Base-by-base conservation (phyloP, 176 grass and related monocot genomes). In the Chloris gayana region DNA sequence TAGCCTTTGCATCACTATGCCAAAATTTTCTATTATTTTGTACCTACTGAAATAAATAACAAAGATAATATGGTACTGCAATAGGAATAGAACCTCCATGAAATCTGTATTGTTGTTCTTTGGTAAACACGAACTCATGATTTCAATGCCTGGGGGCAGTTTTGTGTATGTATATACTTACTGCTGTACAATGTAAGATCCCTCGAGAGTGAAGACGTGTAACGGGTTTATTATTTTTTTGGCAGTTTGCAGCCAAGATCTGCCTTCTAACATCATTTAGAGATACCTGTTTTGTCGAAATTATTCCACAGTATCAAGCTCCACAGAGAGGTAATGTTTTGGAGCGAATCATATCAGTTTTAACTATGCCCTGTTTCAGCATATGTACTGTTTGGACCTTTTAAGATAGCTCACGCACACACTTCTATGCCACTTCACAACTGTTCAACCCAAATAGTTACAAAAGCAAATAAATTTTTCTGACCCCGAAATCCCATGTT, bases 241-340 rank as follows among this genome's bases (percentile, higher is more conserved):
- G 72, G 44, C 96, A 99, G 96, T 99, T 99, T 93, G 86, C 79
- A 76, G 96, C 93, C 7, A 99, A 95, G 75, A 95, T 99, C 73
- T 93, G 96, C 80, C 93, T 99, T 85, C 82, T 99, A 81, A 99
- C 96, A 73, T 99, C 96, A 80, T 99, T 99, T 61, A 90, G 96
- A 89, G 93, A 99, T 82, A 99, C 93, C 19, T 99, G 93, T 86
- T 99, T 99, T 72, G 79, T 99, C 70, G 92, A 95, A 90, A 95
- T 99, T 74, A 61, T 84, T 88, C 96, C 96, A 62, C 96, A 91
- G 75, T 72, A 88, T 85, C 86, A 95, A 88, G 58, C 96, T 74
- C 93, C 96, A 69, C 88, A 93, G 77, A 99, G 86, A 99, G 96
- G 96, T 95, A 91, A 81, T 0, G 18, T 61, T 66, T 82, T 81